Percentiles rank a stretch among this genome's conserved stretches.
These are phyloP conservation scores for Pleodorina starrii DNA, from an alignment of 139 green algal species.

Conservation along the genomic window DNA sequence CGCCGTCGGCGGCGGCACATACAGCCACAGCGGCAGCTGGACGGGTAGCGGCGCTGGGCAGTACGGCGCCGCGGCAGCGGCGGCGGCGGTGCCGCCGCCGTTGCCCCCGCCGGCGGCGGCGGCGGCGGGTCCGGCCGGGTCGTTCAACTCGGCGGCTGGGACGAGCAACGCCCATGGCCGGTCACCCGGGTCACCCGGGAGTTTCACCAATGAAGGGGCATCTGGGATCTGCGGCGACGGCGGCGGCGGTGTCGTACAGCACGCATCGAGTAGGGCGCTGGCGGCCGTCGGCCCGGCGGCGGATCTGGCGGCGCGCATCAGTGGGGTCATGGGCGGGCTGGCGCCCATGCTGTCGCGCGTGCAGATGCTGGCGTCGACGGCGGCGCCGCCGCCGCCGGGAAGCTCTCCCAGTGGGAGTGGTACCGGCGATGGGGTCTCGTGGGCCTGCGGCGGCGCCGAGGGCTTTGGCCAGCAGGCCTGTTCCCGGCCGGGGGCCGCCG, in stretches of 20 bases:
- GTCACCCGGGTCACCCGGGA: neutral
- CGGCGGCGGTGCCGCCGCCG: neutral
- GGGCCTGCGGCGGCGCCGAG: too few species aligned
- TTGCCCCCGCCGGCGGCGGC: neutral
- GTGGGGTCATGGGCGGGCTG: conserved; percentile 16
- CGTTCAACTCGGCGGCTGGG: neutral
- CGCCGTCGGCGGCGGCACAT: neutral
- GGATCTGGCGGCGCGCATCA: conserved; percentile 16
- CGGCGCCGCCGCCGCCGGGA: neutral
- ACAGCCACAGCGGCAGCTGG: neutral
- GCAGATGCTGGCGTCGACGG: neutral
- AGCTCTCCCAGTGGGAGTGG: neutral
- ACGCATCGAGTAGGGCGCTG: neutral
- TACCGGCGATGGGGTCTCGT: neutral
- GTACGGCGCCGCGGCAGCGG: neutral
- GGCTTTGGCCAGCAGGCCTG: neutral
- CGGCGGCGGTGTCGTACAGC: neutral
- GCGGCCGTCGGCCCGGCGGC: neutral
- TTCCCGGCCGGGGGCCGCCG: neutral
- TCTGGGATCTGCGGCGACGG: neutral
- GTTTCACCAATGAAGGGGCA: neutral
- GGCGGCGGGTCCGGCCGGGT: neutral
- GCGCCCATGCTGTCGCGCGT: neutral
- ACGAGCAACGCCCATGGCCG: too few species aligned
- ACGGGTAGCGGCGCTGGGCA: neutral